Evolutionary conservation across 129 eudicot genomes (phyloP).

Genomic region (Saussurea involucrata): DNA sequence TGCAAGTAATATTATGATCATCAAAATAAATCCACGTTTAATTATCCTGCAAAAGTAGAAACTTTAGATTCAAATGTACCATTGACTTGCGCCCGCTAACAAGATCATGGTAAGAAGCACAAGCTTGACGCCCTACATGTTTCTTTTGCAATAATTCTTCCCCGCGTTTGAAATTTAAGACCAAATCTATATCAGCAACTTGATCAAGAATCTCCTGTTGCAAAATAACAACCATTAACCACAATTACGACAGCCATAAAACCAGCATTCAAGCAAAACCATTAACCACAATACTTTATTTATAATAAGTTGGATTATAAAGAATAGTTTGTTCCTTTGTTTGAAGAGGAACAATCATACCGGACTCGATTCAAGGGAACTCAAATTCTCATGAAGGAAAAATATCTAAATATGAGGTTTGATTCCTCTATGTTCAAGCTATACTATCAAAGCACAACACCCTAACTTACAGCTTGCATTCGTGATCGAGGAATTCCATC

Average conservation of each 20-base stretch:
- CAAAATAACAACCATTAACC: constrained; percentile 2
- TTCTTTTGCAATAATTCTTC: constrained; percentile 44
- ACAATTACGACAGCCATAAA: not conserved
- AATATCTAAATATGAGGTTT: not conserved
- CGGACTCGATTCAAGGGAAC: not conserved
- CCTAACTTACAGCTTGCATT: constrained; percentile 78
- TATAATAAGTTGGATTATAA: too few relatives aligned
- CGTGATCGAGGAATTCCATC: constrained; percentile 90
- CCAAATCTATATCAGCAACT: constrained; percentile 84
- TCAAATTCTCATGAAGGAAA: not conserved
- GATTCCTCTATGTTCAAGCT: not conserved
- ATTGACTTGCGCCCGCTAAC: constrained; percentile 33
- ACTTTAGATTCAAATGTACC: constrained; percentile 29
- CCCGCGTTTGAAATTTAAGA: constrained; percentile 70
- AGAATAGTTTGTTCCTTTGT: too few relatives aligned
- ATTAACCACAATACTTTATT: not conserved
- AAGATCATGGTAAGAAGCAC: constrained; percentile 46
- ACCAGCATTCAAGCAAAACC: not conserved
- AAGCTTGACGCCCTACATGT: constrained; percentile 32
- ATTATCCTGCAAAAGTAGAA: not conserved
- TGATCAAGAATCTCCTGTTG: constrained; percentile 91
- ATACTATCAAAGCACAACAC: not conserved
- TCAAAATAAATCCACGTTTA: constrained; percentile 4
- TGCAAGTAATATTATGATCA: constrained; percentile 21
- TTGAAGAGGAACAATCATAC: too few relatives aligned